phyloP scores from a whole-genome alignment of 495 filamentous ascomycete genomes.

The Xylaria acuta region DNA sequence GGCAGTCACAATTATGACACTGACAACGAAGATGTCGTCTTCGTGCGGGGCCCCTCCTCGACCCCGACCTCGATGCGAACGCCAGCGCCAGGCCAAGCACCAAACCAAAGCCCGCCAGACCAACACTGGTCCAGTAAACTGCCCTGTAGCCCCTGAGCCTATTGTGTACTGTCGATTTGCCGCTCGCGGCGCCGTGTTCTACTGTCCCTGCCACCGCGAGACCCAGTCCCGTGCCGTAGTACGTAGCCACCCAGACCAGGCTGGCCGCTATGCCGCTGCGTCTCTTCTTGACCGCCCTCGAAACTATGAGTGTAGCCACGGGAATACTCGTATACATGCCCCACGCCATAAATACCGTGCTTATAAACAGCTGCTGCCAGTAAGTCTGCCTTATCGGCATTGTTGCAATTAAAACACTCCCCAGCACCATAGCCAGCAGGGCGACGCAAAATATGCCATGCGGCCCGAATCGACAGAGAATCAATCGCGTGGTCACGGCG shows the following conservation, averaged over 20 bases:
- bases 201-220: slow-evolving; percentile 71
- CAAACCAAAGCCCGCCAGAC: slow-evolving; percentile 55
- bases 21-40: neutral
- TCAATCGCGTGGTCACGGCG: slow-evolving; percentile 51
- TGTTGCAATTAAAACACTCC: slow-evolving; percentile 50
- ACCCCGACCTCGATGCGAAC: slow-evolving; percentile 2
- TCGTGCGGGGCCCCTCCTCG: neutral
- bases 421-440: slow-evolving; percentile 53
- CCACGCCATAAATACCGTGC: slow-evolving; percentile 57
- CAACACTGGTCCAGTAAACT: slow-evolving; percentile 63
- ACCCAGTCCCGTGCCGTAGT: slow-evolving; percentile 71
- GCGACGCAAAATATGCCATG: slow-evolving; percentile 55
- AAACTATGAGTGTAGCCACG: slow-evolving; percentile 60
- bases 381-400: slow-evolving; percentile 56
- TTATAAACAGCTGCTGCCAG: slow-evolving; percentile 65
- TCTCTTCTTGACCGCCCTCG: slow-evolving; percentile 56
- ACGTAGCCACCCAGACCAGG: slow-evolving; percentile 69
- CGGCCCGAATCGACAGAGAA: slow-evolving; percentile 49
- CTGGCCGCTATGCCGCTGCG: slow-evolving; percentile 66
- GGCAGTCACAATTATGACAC: slow-evolving; percentile 4
- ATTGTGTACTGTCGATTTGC: slow-evolving; percentile 46
- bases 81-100: slow-evolving; percentile 37
- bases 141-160: slow-evolving; percentile 57
- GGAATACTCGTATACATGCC: slow-evolving; percentile 70
- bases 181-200: slow-evolving; percentile 57